phyloP scores from a whole-genome alignment of 1,139 yeast genomes.

The Suhomyces bokatorum region DNA sequence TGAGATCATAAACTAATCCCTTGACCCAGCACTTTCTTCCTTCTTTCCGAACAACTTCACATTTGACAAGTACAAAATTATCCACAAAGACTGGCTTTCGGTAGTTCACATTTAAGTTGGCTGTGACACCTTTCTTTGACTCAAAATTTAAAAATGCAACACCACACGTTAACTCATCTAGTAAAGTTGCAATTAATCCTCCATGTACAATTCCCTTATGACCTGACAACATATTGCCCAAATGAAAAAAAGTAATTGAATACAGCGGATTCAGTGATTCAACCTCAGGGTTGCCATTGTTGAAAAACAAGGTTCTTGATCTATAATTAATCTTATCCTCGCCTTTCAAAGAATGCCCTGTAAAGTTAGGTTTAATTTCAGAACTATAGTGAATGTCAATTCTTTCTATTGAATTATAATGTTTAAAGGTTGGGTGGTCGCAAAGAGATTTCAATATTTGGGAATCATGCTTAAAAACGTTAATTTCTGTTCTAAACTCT shows the following conservation, averaged over 20 bases:
- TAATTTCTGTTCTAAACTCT: not conserved
- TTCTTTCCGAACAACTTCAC: constrained; percentile 32
- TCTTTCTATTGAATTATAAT: constrained; percentile 4
- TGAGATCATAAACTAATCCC: constrained; percentile 35
- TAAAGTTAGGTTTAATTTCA: constrained; percentile 35
- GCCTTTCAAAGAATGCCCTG: constrained; percentile 40
- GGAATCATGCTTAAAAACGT: not conserved
- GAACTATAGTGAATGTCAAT: constrained; percentile 9
- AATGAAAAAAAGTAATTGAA: constrained; percentile 43
- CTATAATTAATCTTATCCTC: constrained; percentile 37
- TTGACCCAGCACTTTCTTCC: constrained; percentile 49
- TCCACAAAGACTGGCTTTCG: constrained; percentile 40
- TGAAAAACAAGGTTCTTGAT: constrained; percentile 37
- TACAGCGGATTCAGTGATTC: constrained; percentile 23
- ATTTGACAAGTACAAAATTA: constrained; percentile 36
- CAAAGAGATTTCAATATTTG: not conserved
- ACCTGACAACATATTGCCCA: constrained; percentile 50
- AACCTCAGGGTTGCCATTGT: constrained; percentile 15
- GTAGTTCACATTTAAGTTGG: constrained; percentile 46
- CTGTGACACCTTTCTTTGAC: constrained; percentile 47
- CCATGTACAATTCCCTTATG: constrained; percentile 58
- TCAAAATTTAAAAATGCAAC: constrained; percentile 50
- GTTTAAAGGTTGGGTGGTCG: constrained; percentile 7
- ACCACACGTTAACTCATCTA: constrained; percentile 56
- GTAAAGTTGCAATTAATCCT: constrained; percentile 53